Conservation (phyloP, 176 grass and related monocot species). For the Triticum timopheevii region DNA sequence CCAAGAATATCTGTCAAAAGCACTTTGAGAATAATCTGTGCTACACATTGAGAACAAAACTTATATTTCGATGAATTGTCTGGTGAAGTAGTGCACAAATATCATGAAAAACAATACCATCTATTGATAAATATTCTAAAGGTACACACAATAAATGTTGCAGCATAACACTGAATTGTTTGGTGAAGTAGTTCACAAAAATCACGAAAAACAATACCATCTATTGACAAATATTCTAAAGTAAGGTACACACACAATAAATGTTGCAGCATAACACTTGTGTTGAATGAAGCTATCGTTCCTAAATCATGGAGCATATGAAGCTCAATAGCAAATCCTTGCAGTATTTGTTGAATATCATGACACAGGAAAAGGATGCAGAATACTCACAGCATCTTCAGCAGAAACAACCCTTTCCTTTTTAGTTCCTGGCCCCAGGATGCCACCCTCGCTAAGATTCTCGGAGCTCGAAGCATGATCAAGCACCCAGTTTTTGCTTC, state of each 20-base stretch:
- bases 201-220: neutral
- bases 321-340: neutral
- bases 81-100: slow-evolving; percentile 8
- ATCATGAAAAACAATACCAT: neutral
- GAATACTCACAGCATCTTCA: slow-evolving; percentile 92
- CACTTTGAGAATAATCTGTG: slow-evolving; percentile 14
- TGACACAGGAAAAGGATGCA: neutral
- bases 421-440: slow-evolving; percentile 77
- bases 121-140: neutral
- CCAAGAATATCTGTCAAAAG: slow-evolving; percentile 11
- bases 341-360: slow-evolving; percentile 8
- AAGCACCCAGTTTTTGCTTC: slow-evolving; percentile 58
- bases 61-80: neutral
- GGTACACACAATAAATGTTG: neutral
- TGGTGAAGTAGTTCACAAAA: slow-evolving; percentile 3
- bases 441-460: slow-evolving; percentile 69
- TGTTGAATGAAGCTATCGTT: neutral
- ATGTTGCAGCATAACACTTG: slow-evolving; percentile 17
- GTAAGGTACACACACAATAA: neutral
- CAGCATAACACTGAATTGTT: neutral
- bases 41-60: slow-evolving; percentile 8
- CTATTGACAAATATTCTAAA: slow-evolving; percentile 1
- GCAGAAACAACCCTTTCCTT: slow-evolving; percentile 81
- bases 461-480: slow-evolving; percentile 56
- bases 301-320: neutral